phyloP scores from a whole-genome alignment of 2,329 filamentous ascomycete species.

The Microsporum canis region DNA sequence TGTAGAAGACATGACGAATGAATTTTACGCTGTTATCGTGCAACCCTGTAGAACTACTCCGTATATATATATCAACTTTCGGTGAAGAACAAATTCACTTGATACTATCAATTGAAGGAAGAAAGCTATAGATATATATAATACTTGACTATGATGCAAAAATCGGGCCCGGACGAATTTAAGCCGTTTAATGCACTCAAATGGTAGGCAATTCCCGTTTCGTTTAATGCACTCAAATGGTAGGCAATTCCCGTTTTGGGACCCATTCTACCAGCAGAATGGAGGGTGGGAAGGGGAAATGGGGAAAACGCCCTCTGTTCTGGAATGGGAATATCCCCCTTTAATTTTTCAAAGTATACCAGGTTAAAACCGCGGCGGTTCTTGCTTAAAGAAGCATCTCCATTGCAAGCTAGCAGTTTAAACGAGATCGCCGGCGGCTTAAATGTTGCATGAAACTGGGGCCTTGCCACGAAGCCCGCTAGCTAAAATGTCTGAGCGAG shows the following conservation, averaged over 20 bases:
- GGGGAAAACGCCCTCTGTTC: background rate
- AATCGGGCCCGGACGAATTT: background rate
- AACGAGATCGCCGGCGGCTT: conserved; percentile 1
- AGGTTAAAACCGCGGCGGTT: background rate
- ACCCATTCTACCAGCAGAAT: background rate
- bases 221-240: background rate
- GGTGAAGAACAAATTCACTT: background rate
- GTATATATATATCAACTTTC: background rate
- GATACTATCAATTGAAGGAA: background rate
- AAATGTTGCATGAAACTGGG: background rate
- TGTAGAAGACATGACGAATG: conserved; percentile 21
- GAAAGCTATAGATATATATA: background rate
- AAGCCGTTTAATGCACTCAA: background rate
- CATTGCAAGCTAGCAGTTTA: background rate
- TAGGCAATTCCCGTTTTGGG: background rate
- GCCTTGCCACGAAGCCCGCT: background rate
- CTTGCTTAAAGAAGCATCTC: background rate
- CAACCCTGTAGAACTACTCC: background rate
- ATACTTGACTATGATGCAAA: background rate
- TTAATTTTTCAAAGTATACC: background rate
- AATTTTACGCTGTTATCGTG: background rate
- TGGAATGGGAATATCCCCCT: background rate
- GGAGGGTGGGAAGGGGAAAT: background rate
- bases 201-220: no score
- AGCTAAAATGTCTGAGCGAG: background rate